Evolutionary conservation across 2,329 filamentous ascomycete species (phyloP).

Genomic region (Fragosphaeria purpurea): DNA sequence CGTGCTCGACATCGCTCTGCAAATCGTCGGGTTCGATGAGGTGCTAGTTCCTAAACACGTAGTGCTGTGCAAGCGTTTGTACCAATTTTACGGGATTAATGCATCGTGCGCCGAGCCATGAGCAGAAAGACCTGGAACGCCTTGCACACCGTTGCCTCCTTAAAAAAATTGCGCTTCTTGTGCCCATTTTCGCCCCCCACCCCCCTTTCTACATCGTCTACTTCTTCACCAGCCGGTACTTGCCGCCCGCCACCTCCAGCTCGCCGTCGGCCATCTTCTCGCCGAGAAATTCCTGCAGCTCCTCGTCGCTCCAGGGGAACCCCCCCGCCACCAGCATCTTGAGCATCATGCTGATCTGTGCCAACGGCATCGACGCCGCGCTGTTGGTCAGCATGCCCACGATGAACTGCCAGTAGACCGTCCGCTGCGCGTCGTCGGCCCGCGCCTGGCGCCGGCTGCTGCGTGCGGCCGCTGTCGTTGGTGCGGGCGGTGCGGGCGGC

Average conservation of each 20-base stretch:
- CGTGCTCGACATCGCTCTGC: too few species aligned
- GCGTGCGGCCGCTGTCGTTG: constrained; percentile 17
- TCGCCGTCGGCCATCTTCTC: constrained; percentile 66
- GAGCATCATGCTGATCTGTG: constrained; percentile 86
- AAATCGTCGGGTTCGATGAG: too few species aligned
- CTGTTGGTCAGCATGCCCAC: constrained; percentile 92
- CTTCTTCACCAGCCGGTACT: constrained; percentile 57
- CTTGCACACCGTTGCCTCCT: too few species aligned
- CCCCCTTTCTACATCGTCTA: constrained; percentile 16
- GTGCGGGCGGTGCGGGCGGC: constrained; percentile 17
- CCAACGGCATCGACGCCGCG: constrained; percentile 65
- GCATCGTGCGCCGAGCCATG: too few species aligned
- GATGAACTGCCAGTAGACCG: constrained; percentile 85
- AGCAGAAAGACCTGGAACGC: too few species aligned
- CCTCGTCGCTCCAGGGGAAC: constrained; percentile 82
- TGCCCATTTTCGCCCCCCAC: not conserved
- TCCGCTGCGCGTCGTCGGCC: constrained; percentile 48
- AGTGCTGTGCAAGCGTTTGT: too few species aligned
- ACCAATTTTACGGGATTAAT: too few species aligned
- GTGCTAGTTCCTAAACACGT: too few species aligned
- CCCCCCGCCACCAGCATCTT: constrained; percentile 82
- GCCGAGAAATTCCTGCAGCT: constrained; percentile 69
- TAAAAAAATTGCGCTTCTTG: not conserved
- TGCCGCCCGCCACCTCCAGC: constrained; percentile 59
- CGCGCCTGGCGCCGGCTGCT: constrained; percentile 24